Evolutionary conservation across 805 yeast species (phyloP), one percentile per base, ranked within the genome.

Genomic region (Wickerhamiella lipophila): DNA sequence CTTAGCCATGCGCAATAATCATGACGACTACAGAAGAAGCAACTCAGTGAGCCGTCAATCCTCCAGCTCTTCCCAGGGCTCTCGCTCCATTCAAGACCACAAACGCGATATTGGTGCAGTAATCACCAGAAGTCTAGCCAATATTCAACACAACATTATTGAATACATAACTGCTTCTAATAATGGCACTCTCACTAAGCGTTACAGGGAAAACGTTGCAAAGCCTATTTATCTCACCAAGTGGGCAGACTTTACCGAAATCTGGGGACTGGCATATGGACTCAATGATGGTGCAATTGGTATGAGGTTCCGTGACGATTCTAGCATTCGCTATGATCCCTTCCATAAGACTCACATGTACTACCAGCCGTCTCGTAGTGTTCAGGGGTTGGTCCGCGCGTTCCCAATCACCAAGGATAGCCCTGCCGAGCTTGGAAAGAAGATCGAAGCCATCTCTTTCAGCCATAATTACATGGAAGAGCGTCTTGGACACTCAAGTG

Each of bases 241-340:
- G 63, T 92, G 99, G 99, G 97, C 94, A 25, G 99, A 92, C 63
- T 92, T 89, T 63, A 83, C 96, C 23, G 87, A 88, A 67, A 86
- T 83, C 64, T 94, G 89, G 65, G 98, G 98, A 1, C 81, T 92
- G 61, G 84, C 96, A 3, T 92, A 89, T 64, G 95, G 92, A 62
- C 68, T 92, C 50, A 83, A 89, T 18, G 83, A 87, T 42, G 92
- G 89, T 52, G 83, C 83, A 55, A 83, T 86, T 56, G 97, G 96
- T 18, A 95, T 88, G 12, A 69, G 83, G 51, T 89, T 88, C 68
- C 84, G 85, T 56, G 89, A 85, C 58, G 83, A 84, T 16, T 79
- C 83, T 50, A 81, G 95, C 3, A 77, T 92, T 56, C 72, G 89
- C 51, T 80, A 57, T 55, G 85, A 64, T 69, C 80, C 57, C 73